A percentile compares a stretch with the other conserved stretches of the same genome.
Evolutionary conservation across 805 yeast genomes (phyloP).

Genomic region (Debaryomyces castellii): DNA sequence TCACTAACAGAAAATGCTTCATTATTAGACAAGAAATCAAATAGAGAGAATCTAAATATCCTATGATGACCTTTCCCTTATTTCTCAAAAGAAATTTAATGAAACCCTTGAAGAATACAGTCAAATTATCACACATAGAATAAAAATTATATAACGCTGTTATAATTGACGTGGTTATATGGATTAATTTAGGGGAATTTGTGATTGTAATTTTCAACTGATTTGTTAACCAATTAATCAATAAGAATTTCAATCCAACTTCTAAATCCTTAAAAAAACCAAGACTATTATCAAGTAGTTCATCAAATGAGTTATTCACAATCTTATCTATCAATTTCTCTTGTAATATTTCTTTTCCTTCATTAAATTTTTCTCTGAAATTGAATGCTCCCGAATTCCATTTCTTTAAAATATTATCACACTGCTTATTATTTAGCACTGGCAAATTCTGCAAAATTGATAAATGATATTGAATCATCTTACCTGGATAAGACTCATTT

Average conservation of each 20-base stretch:
- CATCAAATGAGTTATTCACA: slow-evolving; percentile 17
- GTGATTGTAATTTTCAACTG: slow-evolving; percentile 36
- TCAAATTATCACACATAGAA: slow-evolving; percentile 37
- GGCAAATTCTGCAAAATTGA: slow-evolving; percentile 59
- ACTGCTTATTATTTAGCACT: slow-evolving; percentile 51
- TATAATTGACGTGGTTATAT: slow-evolving; percentile 29
- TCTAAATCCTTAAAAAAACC: slow-evolving; percentile 22
- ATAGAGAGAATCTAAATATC: slow-evolving; percentile 42
- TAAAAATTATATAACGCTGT: slow-evolving; percentile 33
- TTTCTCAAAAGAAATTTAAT: slow-evolving; percentile 34
- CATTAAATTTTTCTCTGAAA: slow-evolving; percentile 36
- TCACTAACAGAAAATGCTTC: slow-evolving; percentile 33
- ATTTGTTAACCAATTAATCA: slow-evolving; percentile 49
- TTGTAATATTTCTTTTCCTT: slow-evolving; percentile 33
- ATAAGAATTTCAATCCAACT: slow-evolving; percentile 44
- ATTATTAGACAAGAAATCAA: slow-evolving; percentile 30
- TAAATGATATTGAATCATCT: slow-evolving; percentile 46
- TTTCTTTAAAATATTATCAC: slow-evolving; percentile 53
- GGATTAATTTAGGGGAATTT: slow-evolving; percentile 35
- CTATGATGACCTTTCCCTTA: slow-evolving; percentile 39
- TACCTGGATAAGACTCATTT: slow-evolving; percentile 10
- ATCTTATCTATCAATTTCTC: slow-evolving; percentile 31
- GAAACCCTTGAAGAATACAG: slow-evolving; percentile 39
- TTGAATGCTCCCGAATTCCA: slow-evolving; percentile 36
- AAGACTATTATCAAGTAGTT: slow-evolving; percentile 10